phyloP scores from a whole-genome alignment of 345 rosid species.

The Citrus inodora region DNA sequence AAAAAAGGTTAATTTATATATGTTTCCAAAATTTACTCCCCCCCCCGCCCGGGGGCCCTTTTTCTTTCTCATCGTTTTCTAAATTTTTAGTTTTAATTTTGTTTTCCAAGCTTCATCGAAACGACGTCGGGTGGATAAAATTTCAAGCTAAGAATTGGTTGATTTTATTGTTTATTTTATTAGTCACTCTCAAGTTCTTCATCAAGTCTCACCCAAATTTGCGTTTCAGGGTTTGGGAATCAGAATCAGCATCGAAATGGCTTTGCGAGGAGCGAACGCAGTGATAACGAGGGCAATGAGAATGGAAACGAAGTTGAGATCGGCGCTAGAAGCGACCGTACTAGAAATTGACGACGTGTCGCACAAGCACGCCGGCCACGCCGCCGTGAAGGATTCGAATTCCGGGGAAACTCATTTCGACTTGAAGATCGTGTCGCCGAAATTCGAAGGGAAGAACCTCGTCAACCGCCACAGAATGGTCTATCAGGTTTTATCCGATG shows the following conservation, averaged over 20 bases:
- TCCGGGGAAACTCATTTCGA: slow-evolving; percentile 56
- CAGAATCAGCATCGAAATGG: slow-evolving; percentile 14
- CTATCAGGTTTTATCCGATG: slow-evolving; percentile 48
- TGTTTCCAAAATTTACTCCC: no score
- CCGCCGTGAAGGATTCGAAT: slow-evolving; percentile 33
- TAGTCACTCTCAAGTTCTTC: no score
- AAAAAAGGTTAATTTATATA: no score
- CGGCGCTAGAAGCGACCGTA: slow-evolving; percentile 31
- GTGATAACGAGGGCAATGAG: slow-evolving; percentile 37
- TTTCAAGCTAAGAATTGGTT: no score
- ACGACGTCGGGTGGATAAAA: no score
- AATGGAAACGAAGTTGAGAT: slow-evolving; percentile 38
- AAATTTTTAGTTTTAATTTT: no score
- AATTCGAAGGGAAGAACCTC: slow-evolving; percentile 43
- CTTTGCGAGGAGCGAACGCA: slow-evolving; percentile 31
- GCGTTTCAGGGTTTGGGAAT: background rate
- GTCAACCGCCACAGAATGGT: slow-evolving; percentile 58
- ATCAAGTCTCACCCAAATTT: no score
- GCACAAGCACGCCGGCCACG: slow-evolving; percentile 70
- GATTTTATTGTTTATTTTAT: no score
- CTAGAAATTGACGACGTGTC: slow-evolving; percentile 71
- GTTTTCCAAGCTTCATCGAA: no score
- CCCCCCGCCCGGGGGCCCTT: no score
- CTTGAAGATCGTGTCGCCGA: slow-evolving; percentile 45
- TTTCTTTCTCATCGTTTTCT: no score